These are phyloP conservation scores for Diaporthe longicolla DNA, from an alignment of 2,329 filamentous ascomycete species.

Conservation along the genomic window DNA sequence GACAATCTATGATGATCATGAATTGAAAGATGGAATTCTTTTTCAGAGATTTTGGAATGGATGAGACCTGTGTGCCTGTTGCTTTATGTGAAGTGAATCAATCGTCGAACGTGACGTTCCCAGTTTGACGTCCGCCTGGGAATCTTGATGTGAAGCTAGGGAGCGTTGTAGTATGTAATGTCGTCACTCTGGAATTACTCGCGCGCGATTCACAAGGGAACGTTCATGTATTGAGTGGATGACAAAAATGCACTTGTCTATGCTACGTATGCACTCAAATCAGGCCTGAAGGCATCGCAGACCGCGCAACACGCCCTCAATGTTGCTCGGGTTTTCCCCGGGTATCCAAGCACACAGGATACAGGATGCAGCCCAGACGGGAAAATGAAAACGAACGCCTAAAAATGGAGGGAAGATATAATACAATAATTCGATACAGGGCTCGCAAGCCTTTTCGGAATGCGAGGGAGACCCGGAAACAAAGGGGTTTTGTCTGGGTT, in stretches of 20 bases:
- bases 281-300: not conserved
- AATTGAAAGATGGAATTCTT: conserved; percentile 7
- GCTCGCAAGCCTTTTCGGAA: not conserved
- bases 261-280: not conserved
- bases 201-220: not conserved
- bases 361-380: not conserved
- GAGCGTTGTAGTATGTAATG: no score
- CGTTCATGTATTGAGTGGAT: no score
- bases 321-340: not conserved
- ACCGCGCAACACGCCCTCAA: not conserved
- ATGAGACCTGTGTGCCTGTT: not conserved
- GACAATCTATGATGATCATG: conserved; percentile 37
- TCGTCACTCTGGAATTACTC: not conserved
- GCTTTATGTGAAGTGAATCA: not conserved
- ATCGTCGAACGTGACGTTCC: not conserved
- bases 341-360: not conserved
- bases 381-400: not conserved
- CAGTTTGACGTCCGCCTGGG: no score
- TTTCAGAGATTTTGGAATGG: not conserved
- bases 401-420: not conserved
- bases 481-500: no score
- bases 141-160: no score
- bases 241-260: not conserved
- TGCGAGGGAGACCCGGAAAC: not conserved
- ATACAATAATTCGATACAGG: not conserved